Base-by-base conservation (phyloP, 495 filamentous ascomycete species). In the Hypoxylon trugodes region DNA sequence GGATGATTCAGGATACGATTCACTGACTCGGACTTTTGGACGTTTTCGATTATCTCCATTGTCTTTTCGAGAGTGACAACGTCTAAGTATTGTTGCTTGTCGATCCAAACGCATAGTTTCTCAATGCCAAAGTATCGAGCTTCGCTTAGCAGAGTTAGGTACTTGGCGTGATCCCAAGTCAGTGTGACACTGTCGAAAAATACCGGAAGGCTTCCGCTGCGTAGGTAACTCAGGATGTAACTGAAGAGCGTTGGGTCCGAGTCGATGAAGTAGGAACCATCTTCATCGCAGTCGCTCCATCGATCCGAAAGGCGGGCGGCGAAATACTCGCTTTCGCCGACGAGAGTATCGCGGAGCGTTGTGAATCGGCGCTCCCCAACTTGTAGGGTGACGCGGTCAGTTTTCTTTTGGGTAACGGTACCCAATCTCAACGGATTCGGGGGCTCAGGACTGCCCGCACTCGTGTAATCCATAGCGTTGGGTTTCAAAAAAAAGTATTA, bases 241-340 rank as follows among this genome's bases (percentile, higher is more conserved):
- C 68, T 54, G 61, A 82, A 82, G 6, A 76, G 26, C 1, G 61
- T 45, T 6, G 70, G 67, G 53, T 82, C 75, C 0, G 71, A 61
- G 49, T 82, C 80, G 46, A 82, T 37, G 66, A 81, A 81, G 47
- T 76, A 74, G 0, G 72, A 65, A 0, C 74, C 76, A 33, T 79
- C 72, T 0, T 46, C 7, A 13, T 71, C 62, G 5, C 25, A 19
- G 54, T 75, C 69, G 16, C 59, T 61, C 16, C 30, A 32, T 18
- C 55, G 50, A 8, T 42, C 52, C 3, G 49, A 42, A 32, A 58
- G 42, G 15, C 50, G 56, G 1, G 63, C 56, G 7, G 41, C 40
- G 32, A 66, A 66, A n/a, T 61, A 66, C 9, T 15, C 10, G 56
- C 63, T 66, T 13, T 57, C 30, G 26, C 52, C 21, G 6, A 43